These are phyloP conservation scores for Populus alba DNA, from an alignment of 345 rosid genomes.

Conservation along the genomic window DNA sequence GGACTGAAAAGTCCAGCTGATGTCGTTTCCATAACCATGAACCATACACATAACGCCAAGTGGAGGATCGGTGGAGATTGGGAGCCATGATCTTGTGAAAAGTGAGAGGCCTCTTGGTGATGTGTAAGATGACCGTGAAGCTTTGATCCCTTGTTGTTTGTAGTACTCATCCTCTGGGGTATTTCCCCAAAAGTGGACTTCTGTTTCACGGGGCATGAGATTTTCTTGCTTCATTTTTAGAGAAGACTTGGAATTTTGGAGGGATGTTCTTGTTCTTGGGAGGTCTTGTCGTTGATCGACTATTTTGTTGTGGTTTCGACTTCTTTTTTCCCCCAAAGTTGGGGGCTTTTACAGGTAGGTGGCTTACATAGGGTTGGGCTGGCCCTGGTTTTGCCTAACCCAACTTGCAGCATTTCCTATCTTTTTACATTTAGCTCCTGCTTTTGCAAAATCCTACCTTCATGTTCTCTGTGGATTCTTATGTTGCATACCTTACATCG, in stretches of 20 bases:
- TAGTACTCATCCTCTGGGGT: conserved; percentile 60
- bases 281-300: too few relatives aligned
- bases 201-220: not conserved
- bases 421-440: too few relatives aligned
- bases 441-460: too few relatives aligned
- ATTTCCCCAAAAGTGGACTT: conserved; percentile 58
- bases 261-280: not conserved
- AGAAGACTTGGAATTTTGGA: not conserved
- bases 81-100: conserved; percentile 79
- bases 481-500: too few relatives aligned
- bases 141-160: conserved; percentile 50
- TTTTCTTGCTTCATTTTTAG: conserved; percentile 20
- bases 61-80: conserved; percentile 40
- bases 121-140: conserved; percentile 56
- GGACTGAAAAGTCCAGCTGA: conserved; percentile 77
- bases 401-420: too few relatives aligned
- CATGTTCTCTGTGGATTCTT: too few relatives aligned
- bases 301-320: too few relatives aligned
- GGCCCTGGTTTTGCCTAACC: too few relatives aligned
- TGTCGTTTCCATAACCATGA: conserved; percentile 83
- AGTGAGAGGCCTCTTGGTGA: conserved; percentile 75
- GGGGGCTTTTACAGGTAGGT: too few relatives aligned
- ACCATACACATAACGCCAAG: conserved; percentile 69
- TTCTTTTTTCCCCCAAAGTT: too few relatives aligned
- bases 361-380: too few relatives aligned